phyloP scores from a whole-genome alignment of 352 stramenopile species.

The Globisporangium irregulare region DNA sequence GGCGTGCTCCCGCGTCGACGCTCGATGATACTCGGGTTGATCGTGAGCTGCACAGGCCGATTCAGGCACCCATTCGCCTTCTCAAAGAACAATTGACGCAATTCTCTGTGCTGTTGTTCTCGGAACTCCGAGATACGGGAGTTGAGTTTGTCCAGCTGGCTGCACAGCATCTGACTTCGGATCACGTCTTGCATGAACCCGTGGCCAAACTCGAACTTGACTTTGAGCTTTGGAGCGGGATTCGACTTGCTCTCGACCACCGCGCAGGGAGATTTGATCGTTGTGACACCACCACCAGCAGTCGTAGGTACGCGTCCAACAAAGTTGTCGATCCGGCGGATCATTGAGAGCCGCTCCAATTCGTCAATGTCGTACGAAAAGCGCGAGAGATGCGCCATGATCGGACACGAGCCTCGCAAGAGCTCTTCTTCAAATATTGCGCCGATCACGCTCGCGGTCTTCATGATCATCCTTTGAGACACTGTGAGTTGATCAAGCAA shows the following conservation, averaged over 20 bases:
- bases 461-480: conserved; percentile 85
- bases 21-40: conserved; percentile 14
- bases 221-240: conserved; percentile 34
- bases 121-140: conserved; percentile 65
- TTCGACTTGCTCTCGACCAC: neutral
- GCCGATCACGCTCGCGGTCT: conserved; percentile 82
- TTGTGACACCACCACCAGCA: neutral
- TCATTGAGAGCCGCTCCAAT: conserved; percentile 71
- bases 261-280: conserved; percentile 19
- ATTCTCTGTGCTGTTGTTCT: conserved; percentile 69
- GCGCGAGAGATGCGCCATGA: conserved; percentile 61
- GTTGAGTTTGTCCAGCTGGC: conserved; percentile 79
- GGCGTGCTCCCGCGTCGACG: conserved; percentile 23
- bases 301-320: conserved; percentile 53
- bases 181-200: conserved; percentile 87
- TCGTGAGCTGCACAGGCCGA: conserved; percentile 31
- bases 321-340: conserved; percentile 75
- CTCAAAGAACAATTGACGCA: conserved; percentile 74
- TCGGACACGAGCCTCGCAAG: conserved; percentile 63
- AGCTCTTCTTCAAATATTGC: conserved; percentile 74
- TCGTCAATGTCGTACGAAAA: conserved; percentile 72
- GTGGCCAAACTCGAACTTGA: conserved; percentile 85
- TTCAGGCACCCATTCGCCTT: conserved; percentile 67
- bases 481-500: conserved; percentile 80
- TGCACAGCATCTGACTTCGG: conserved; percentile 76